These are phyloP conservation scores for Penicillium freii DNA, from an alignment of 2,329 filamentous ascomycete genomes.

Conservation along the genomic window DNA sequence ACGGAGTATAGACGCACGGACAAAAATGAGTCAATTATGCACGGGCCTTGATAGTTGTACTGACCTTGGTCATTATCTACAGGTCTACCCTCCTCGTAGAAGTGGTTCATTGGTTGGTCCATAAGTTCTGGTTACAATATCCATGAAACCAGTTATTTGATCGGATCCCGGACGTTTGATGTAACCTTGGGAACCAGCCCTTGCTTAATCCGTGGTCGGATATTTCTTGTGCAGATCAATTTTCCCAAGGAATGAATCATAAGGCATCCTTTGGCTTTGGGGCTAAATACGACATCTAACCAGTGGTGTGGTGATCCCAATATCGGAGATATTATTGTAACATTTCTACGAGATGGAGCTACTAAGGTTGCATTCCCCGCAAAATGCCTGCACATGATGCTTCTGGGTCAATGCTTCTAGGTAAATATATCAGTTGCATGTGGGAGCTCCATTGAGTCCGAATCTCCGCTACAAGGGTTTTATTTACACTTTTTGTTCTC, in stretches of 20 bases:
- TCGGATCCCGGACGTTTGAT: not conserved
- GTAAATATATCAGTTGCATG: not conserved
- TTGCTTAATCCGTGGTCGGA: not conserved
- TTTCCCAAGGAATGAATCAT: not conserved
- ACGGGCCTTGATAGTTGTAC: not conserved
- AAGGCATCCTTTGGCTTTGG: too few species aligned
- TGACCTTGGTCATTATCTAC: not conserved
- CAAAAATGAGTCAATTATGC: not conserved
- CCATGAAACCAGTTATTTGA: not conserved
- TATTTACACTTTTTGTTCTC: not conserved
- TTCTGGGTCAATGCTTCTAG: not conserved
- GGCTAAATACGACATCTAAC: not conserved
- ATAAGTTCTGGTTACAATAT: not conserved
- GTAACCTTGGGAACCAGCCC: not conserved
- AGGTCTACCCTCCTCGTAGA: not conserved
- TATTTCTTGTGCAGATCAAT: not conserved
- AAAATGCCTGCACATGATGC: not conserved
- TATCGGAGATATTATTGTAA: not conserved
- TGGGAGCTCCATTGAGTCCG: not conserved
- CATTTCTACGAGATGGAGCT: not conserved
- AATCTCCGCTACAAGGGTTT: too few species aligned
- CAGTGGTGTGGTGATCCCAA: not conserved
- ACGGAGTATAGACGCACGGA: not conserved
- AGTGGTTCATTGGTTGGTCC: accelerated
- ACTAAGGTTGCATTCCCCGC: not conserved